Evolutionary conservation across 352 stramenopile species (phyloP).

Genomic region (Pythium angustatum): DNA sequence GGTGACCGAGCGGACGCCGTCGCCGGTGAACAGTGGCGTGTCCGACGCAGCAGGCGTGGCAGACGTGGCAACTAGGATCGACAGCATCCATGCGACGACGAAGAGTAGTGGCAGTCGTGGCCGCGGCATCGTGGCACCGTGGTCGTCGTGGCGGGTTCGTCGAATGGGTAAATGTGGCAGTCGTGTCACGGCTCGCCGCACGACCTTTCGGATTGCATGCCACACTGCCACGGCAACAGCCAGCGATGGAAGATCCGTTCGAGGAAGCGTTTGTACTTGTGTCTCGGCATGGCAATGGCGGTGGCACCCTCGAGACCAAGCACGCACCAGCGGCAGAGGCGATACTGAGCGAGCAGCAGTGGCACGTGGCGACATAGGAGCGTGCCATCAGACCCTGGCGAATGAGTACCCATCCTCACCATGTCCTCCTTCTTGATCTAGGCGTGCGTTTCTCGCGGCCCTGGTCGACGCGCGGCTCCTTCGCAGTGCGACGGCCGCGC

Average conservation of each 20-base stretch:
- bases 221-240: neutral
- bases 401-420: too few relatives aligned
- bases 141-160: too few relatives aligned
- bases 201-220: neutral
- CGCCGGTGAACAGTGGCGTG: constrained; percentile 19
- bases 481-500: neutral
- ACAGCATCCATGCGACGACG: too few relatives aligned
- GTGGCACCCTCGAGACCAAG: neutral
- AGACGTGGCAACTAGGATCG: too few relatives aligned
- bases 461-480: neutral
- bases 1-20: constrained; percentile 17
- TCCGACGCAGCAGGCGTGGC: too few relatives aligned
- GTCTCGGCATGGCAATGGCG: neutral
- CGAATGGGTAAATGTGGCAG: too few relatives aligned
- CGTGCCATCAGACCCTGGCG: too few relatives aligned
- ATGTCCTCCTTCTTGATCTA: too few relatives aligned
- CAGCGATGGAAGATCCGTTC: constrained; percentile 6
- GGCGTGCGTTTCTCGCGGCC: constrained; percentile 4
- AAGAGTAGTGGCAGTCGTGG: too few relatives aligned
- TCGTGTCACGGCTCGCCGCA: neutral
- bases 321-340: neutral
- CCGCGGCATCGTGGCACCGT: too few relatives aligned
- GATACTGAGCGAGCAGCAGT: constrained; percentile 15
- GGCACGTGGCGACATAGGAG: constrained; percentile 14
- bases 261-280: neutral